Conservation (phyloP, 768 basidiomycete genomes). For the Glaciozyma martinii region DNA sequence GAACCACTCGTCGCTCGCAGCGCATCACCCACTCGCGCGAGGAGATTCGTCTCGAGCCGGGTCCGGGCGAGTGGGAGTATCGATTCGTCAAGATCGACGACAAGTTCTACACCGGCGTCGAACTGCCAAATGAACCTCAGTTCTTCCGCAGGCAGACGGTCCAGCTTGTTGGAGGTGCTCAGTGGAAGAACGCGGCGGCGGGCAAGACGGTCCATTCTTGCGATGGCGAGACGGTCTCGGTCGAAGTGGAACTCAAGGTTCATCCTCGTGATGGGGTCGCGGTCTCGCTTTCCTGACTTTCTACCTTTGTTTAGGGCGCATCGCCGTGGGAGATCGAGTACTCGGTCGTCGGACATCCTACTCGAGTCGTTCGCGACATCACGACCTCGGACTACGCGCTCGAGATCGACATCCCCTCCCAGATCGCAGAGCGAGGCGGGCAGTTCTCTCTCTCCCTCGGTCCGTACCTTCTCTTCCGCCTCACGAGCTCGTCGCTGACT, state of each 20-base stretch:
- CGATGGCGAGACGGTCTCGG: constrained; percentile 61
- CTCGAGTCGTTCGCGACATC: constrained; percentile 32
- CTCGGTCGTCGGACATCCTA: constrained; percentile 61
- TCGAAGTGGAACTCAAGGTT: constrained; percentile 74
- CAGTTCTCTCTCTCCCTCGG: constrained; percentile 33
- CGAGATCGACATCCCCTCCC: constrained; percentile 30
- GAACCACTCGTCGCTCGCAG: background rate
- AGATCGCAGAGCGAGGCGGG: constrained; percentile 28
- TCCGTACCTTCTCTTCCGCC: background rate
- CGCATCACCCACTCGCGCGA: constrained; percentile 15
- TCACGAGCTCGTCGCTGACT: background rate
- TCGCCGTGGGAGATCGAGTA: constrained; percentile 83
- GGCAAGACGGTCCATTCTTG: constrained; percentile 48
- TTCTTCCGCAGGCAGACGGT: constrained; percentile 8
- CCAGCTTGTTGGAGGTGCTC: constrained; percentile 11
- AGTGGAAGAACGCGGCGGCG: constrained; percentile 17
- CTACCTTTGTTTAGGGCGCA: constrained; percentile 53
- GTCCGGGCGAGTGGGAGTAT: constrained; percentile 25
- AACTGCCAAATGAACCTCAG: background rate
- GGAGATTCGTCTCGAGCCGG: constrained; percentile 20
- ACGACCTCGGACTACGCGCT: constrained; percentile 16
- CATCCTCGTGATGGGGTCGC: constrained; percentile 9
- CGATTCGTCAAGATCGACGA: constrained; percentile 25
- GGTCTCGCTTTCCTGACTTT: background rate
- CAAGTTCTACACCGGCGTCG: constrained; percentile 16